Conservation (phyloP, 495 filamentous ascomycete species). For the Astrothelium macrocarpum region DNA sequence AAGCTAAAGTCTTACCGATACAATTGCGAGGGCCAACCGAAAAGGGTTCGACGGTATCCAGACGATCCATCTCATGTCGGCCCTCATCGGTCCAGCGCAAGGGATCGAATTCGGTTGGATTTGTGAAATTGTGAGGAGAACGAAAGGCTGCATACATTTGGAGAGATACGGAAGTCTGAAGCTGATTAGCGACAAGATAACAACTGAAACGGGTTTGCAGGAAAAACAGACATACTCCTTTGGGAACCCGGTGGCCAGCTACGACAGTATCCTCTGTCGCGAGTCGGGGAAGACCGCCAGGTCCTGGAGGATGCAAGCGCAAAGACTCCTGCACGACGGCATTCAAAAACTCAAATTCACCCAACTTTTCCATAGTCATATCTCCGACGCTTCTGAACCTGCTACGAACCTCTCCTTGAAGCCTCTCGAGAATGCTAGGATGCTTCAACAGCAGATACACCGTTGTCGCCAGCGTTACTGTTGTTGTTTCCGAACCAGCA, state of each 20-base stretch:
- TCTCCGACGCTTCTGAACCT: slow-evolving; percentile 42
- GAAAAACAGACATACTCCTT: slow-evolving; percentile 21
- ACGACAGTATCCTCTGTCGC: slow-evolving; percentile 40
- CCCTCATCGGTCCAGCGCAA: not conserved
- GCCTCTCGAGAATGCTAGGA: slow-evolving; percentile 34
- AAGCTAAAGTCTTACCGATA: slow-evolving; percentile 21
- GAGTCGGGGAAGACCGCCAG: slow-evolving; percentile 38
- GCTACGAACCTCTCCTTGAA: slow-evolving; percentile 42
- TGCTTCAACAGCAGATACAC: slow-evolving; percentile 45
- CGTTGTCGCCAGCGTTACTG: slow-evolving; percentile 43
- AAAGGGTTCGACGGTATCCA: slow-evolving; percentile 11
- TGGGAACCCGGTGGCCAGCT: slow-evolving; percentile 37
- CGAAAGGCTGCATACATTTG: slow-evolving; percentile 42
- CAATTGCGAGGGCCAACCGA: slow-evolving; percentile 13
- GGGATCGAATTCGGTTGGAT: not conserved
- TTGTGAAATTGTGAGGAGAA: slow-evolving; percentile 36
- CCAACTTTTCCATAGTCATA: slow-evolving; percentile 42
- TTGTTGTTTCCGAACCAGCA: slow-evolving; percentile 47
- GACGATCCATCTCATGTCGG: not conserved
- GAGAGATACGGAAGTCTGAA: slow-evolving; percentile 16
- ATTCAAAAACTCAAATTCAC: slow-evolving; percentile 42
- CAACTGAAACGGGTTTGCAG: slow-evolving; percentile 38
- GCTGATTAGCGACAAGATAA: not conserved
- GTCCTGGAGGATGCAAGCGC: slow-evolving; percentile 49
- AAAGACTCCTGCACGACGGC: slow-evolving; percentile 50